Evolutionary conservation across 805 yeast genomes (phyloP), one percentile per base, ranked within the genome.

Genomic region (Crinitomyces ghanaensis): DNA sequence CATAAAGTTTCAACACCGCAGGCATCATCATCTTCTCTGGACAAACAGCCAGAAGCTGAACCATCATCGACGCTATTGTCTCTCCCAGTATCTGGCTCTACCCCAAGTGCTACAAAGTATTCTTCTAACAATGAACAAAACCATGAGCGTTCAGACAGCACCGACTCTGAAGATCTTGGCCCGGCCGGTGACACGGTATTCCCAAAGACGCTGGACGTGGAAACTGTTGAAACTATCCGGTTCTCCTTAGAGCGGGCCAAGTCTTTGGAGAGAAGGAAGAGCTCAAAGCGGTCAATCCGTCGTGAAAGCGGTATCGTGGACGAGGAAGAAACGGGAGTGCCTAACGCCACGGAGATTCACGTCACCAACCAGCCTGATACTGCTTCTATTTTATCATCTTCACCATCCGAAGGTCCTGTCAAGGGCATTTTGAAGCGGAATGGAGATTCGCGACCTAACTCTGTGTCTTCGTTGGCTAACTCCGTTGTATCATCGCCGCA

Each of bases 161-260:
- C n/a, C n/a, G n/a, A n/a, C n/a, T n/a, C 40, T 6, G 51, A 44
- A 19, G 33, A 39, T 17, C 28, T 39, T 7, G 47, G 49, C 4
- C n/a, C n/a, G n/a, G 52, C 50, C 9, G 44, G 48, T 14, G 56
- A 51, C 23, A 53, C 57, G 4, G 49, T 53, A n/a, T 53, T 53
- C 39, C 58, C 58, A 7, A 49, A 49, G 38, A 44, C 42, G n/a
- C 44, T 54, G 19, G 59, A 53, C 27, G 40, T 44, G 4, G 33
- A 42, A 11, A 46, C 49, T n/a, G 53, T 56, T 5, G 59, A 50
- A 29, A 41, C 45, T 7, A 53, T 57, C 18, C 49, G 57, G 24
- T 44, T 50, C 21, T 48, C 59, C 4, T 40, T 57, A 5, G 57
- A 56, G 34, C 49, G 61, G 19, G 45, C 56, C 6, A 54, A 51